Evolutionary conservation across 2,329 filamentous ascomycete genomes (phyloP), one percentile per base, ranked within the genome.

Genomic region (Penicillium brevicompactum): DNA sequence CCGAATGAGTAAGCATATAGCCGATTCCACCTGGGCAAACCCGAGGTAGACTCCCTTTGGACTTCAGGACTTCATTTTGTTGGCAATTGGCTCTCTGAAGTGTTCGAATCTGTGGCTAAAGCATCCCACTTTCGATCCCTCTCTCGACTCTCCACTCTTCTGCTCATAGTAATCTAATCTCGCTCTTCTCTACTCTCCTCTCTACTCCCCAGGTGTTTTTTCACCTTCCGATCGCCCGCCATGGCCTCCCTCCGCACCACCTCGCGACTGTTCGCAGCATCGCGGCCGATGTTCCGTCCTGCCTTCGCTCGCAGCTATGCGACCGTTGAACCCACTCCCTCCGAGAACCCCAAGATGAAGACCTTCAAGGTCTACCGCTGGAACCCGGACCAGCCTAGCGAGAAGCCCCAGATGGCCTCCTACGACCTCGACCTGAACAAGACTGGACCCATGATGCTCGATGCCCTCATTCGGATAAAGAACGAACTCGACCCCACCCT

Each of bases 331-430:
- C 82, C 89, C 53, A 82, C 81, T 68, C 72, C 80, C 50, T 80
- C 77, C 61, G 74, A 81, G 63, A 76, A 82, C 57, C 77, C 86
- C 44, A 84, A 82, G 68, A 86, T 90, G 80, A 97, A 97, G 88
- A 92, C 89, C 49, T 99, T 99, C 86, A 89, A 96, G 78, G 89
- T 99, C 82, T 99, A 99, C 87, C 87, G 94, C 76, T 99, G 94
- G 94, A 96, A 95, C 76, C 94, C 94, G 58, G 94, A 97, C 74
- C 84, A 87, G 74, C 94, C 94, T 56, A 86, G 87, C 70, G 87
- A 90, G 78, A 99, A 99, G 87, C 94, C 94, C 59, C 84, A 82
- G 76, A 96, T 99, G 90, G 92, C 99, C 83, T 86, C 85, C 66
- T 99, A 97, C 81, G 90, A 90, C 34, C 82, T 99, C 70, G 94